These are phyloP conservation scores for Selaginella tamariscina DNA, from an alignment of 75 land plant genomes.

Conservation along the genomic window DNA sequence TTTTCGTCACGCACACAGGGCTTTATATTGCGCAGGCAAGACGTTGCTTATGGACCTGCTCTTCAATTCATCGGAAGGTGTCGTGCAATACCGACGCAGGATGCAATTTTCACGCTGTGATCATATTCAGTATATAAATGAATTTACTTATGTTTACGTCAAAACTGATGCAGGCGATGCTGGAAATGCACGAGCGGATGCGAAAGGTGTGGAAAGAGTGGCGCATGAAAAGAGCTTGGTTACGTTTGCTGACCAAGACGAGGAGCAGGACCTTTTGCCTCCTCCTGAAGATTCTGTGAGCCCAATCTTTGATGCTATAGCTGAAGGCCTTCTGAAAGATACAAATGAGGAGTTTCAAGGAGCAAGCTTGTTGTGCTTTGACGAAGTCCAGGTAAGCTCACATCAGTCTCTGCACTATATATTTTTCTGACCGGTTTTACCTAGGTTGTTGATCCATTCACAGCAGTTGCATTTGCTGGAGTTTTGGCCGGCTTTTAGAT, in stretches of 20 bases:
- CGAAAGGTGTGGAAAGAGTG: constrained; percentile 60
- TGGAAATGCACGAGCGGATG: constrained; percentile 82
- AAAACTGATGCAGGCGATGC: constrained; percentile 61
- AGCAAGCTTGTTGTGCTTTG: constrained; percentile 94
- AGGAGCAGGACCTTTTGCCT: not conserved
- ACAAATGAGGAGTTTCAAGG: constrained; percentile 34
- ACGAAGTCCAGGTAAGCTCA: constrained; percentile 90
- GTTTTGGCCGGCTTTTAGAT: constrained; percentile 69
- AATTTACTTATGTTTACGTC: not conserved
- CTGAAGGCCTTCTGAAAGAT: constrained; percentile 69
- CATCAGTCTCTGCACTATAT: not conserved
- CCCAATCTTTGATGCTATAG: constrained; percentile 68
- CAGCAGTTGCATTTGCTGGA: constrained; percentile 90
- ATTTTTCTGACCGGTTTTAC: not conserved
- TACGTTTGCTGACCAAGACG: no score
- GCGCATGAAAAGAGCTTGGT: not conserved
- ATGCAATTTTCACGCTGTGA: constrained; percentile 93
- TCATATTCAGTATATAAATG: not conserved
- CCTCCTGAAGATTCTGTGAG: constrained; percentile 14
- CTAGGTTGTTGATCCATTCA: constrained; percentile 97
- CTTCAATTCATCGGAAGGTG: constrained; percentile 61
- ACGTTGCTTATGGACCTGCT: constrained; percentile 99
- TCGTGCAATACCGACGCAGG: constrained; percentile 69
- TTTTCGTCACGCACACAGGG: no score
- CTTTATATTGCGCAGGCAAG: constrained; percentile 88